Evolutionary conservation across 140 eudicot genomes (phyloP), one percentile per base, ranked within the genome.

Genomic region (Stevia rebaudiana): DNA sequence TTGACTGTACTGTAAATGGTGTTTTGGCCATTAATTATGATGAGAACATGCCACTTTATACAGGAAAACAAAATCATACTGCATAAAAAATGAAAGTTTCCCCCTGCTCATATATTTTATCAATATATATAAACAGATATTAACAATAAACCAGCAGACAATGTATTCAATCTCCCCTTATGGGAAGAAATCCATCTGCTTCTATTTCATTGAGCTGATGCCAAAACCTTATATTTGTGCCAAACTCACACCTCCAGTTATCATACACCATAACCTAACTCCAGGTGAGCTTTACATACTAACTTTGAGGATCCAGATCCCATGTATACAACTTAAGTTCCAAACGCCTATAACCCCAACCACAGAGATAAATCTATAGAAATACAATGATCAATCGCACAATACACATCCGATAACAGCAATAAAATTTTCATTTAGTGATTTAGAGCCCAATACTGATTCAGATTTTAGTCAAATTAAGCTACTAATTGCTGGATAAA

Each of bases 221-320:
- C 42, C 33, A 51, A 54, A 68, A 53, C 48, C 64, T 42, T 10
- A 52, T 37, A 15, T 22, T 52, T 36, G 28, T 66, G 15, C 36
- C n/a, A n/a, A n/a, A 46, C 43, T 64, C 70, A 46, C 28, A 46
- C 57, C 69, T 47, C 69, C 43, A 42, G 33, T 28, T 28, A 28
- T 28, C 33, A 28, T 21, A 42, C 6, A 43, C 5, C 55, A 64
- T 25, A 65, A 31, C 13, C 35, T 4, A 66, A 6, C 72, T 68
- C 17, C 74, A 55, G 33, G 46, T 40, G 46, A 39, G n/a, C 44
- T 41, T 68, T 24, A 56, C 15, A 65, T 31, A 35, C 46, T 65
- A 64, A 37, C 62, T 43, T 66, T n/a, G 56, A 66, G 18, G 55
- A 57, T 66, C 63, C 57, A 74, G 78, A 74, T 74, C 71, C 16